These are phyloP conservation scores for Globisporangium paddicum DNA, from an alignment of 352 stramenopile genomes.

Conservation along the genomic window DNA sequence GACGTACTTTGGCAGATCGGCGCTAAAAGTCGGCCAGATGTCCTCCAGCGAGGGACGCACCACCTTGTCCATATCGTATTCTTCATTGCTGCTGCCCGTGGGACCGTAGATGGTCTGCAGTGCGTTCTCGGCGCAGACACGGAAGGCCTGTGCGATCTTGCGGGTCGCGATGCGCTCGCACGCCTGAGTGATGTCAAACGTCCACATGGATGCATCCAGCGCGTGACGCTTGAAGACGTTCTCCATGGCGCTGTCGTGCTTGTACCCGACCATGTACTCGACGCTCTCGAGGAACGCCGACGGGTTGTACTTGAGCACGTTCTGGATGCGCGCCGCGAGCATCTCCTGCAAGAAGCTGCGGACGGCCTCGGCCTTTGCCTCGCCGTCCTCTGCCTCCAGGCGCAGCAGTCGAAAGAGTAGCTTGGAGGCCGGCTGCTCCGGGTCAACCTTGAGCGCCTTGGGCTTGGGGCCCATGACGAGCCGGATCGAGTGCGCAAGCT, in stretches of 20 bases:
- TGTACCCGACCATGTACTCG: conserved; percentile 47
- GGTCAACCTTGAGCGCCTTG: conserved; percentile 25
- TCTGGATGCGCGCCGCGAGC: conserved; percentile 38
- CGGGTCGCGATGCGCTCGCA: conserved; percentile 14
- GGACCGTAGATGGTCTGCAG: conserved; percentile 21
- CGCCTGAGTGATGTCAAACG: conserved; percentile 22
- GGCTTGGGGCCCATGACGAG: conserved; percentile 30
- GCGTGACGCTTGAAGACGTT: conserved; percentile 33
- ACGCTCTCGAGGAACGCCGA: conserved; percentile 30
- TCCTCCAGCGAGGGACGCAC: conserved; percentile 19
- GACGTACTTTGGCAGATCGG: conserved; percentile 49
- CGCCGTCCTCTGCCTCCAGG: not conserved
- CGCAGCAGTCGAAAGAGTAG: conserved; percentile 55
- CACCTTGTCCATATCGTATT: not conserved
- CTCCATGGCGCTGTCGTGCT: conserved; percentile 20
- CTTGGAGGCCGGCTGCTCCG: conserved; percentile 46
- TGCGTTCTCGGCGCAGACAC: conserved; percentile 26
- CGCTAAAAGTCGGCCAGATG: conserved; percentile 40
- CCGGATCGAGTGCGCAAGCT: conserved; percentile 50
- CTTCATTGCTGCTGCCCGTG: conserved; percentile 5
- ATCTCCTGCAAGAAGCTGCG: conserved; percentile 47
- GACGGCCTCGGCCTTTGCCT: conserved; percentile 8
- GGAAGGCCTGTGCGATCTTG: conserved; percentile 24
- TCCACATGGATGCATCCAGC: conserved; percentile 27
- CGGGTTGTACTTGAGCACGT: conserved; percentile 54